Base-by-base conservation (phyloP, 805 yeast genomes). In the Wickerhamiella australiensis region DNA sequence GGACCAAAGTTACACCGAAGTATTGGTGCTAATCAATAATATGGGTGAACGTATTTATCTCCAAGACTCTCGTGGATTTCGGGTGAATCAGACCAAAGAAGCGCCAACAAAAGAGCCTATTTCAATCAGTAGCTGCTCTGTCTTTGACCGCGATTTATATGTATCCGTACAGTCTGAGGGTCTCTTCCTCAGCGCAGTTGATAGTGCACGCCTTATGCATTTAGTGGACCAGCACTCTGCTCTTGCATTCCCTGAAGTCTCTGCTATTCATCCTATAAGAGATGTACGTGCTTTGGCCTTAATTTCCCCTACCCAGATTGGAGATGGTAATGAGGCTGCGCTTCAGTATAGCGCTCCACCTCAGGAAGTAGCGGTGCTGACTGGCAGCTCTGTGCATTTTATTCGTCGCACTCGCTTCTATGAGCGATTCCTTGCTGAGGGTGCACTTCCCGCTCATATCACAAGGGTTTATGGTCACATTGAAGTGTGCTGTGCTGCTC, bases 401-500 rank as follows among this genome's bases (percentile, higher is more conserved):
- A 85, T 80, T 63, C 79, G 81, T 55, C 80, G 80, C 57, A 75
- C 86, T 62, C 81, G 87, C 2, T 92, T 95, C 5, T 88, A 82
- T 61, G 75, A 81, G 61, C 74, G 86, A 4, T 74, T 90, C 54
- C 82, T 82, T 60, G 65, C 82, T 0, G 67, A 85, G 50, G 77
- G 79, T 46, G 79, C 82, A 18, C 75, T 85, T 47, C 73, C 79
- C 47, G 74, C 80, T 47, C 53, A 55, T 37, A 85, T 85, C 61
- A 77, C 81, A 15, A 75, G 76, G 44, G 81, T 83, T 49, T 87
- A 86, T 62, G 96, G 97, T 5, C 74, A 80, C 47, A 79, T 84
- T 47, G 98, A 94, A 63, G 80, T 94, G 3, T 90, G 96, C 60
- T 81, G 95, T 0, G 80, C 92, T 1, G 83, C 96, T 9, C 70